Evolutionary conservation across 768 basidiomycete genomes (phyloP).

Genomic region (Boletus vinaceobasis): DNA sequence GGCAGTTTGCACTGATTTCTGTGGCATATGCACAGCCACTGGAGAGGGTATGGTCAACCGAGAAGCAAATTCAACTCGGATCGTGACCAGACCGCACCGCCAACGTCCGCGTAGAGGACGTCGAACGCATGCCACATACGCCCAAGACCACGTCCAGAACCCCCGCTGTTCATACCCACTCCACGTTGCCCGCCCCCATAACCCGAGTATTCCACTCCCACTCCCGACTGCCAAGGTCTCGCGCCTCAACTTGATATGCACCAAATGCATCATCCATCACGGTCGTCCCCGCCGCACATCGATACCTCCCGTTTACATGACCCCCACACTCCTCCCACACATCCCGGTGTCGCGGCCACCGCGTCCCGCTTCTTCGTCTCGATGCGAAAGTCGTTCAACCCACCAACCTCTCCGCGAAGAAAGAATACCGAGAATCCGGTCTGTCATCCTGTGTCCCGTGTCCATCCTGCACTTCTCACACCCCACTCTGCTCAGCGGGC

Average conservation of each 20-base stretch:
- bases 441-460: slow-evolving; percentile 4
- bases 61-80: neutral
- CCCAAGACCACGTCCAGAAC: neutral
- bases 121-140: slow-evolving; percentile 7
- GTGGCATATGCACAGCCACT: slow-evolving; percentile 11
- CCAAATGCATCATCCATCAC: slow-evolving; percentile 18
- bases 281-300: slow-evolving; percentile 11
- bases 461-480: slow-evolving; percentile 5
- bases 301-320: neutral
- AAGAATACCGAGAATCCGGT: slow-evolving; percentile 18
- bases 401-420: slow-evolving; percentile 19
- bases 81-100: neutral
- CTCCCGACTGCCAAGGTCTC: neutral
- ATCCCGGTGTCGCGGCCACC: slow-evolving; percentile 14
- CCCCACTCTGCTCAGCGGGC: slow-evolving; percentile 19
- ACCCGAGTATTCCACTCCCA: neutral
- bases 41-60: neutral
- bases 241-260: neutral
- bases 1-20: too few relatives aligned
- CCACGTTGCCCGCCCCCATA: slow-evolving; percentile 5
- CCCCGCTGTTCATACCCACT: neutral
- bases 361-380: slow-evolving; percentile 31
- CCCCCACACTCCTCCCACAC: neutral
- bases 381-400: slow-evolving; percentile 29
- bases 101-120: neutral